Evolutionary conservation across 306 rosid species (phyloP).

Genomic region (Vigna reflexopilosa): DNA sequence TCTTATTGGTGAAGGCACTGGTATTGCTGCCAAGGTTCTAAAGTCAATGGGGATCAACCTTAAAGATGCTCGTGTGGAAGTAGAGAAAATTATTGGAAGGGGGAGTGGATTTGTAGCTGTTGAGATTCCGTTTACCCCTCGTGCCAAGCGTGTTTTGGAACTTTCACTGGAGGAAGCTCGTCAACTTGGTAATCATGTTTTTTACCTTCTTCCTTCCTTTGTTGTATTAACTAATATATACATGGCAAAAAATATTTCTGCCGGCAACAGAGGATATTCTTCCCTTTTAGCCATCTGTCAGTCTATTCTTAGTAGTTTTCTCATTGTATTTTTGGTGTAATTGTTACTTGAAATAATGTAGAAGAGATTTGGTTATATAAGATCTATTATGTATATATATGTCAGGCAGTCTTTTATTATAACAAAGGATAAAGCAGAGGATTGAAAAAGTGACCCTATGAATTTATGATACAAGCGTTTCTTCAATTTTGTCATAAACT

Average conservation of each 20-base stretch:
- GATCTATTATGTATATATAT: background rate
- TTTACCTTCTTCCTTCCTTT: background rate
- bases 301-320: background rate
- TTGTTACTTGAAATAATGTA: slow-evolving; percentile 19
- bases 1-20: slow-evolving; percentile 98
- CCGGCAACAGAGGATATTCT: background rate
- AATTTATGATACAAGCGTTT: background rate
- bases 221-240: background rate
- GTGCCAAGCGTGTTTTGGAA: slow-evolving; percentile 98
- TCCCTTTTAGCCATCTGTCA: background rate
- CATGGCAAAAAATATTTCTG: background rate
- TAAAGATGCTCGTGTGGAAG: slow-evolving; percentile 98
- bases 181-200: slow-evolving; percentile 76
- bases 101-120: slow-evolving; percentile 99
- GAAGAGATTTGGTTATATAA: slow-evolving; percentile 18
- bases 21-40: slow-evolving; percentile 96
- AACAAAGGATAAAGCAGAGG: slow-evolving; percentile 10
- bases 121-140: slow-evolving; percentile 97
- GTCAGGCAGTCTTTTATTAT: background rate
- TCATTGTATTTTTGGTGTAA: background rate
- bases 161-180: slow-evolving; percentile 98
- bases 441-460: background rate
- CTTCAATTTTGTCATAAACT: background rate
- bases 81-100: slow-evolving; percentile 98
- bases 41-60: slow-evolving; percentile 98